Base-by-base conservation (phyloP, 352 stramenopile genomes). In the Pythium dissotocum region DNA sequence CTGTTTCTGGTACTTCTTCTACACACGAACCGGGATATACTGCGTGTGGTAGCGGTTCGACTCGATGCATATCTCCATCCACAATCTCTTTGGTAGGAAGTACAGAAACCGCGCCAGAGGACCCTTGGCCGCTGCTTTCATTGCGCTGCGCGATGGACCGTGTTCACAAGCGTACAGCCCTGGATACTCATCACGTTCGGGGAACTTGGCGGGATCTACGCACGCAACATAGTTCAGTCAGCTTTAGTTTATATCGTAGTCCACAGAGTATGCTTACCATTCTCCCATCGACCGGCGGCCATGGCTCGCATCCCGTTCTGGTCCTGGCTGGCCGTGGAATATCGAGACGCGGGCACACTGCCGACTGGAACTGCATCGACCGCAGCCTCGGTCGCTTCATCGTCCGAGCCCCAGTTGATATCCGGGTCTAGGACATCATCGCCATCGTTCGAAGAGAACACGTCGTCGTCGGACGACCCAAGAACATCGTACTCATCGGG, bases 21-120 rank as follows among this genome's bases (percentile, higher is more conserved):
- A 10, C 7, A 42, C 58, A n/a, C 24, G 21, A 21, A 18, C 28
- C 7, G 40, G 5, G 12, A 63, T 13, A 6, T 46, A 26, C 42
- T 63, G 42, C n/a, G n/a, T 16, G 38, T 42, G n/a, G 44, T 63
- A 63, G 4, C 30, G 7, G 28, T 63, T 56, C 10, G 24, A 46
- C 44, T 63, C 58, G 18, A 21, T 21, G 3, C 26, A 21, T 14
- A 63, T 63, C 44, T 56, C 24, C 9, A 10, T 4, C 58, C 58
- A 56, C 38, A 63, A 26, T 16, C 9, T 32, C 32, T 56, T 51
- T 32, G 58, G 40, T 16, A 54, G 13, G 44, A 63, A 63, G 30
- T 46, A 56, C 4, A 63, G 30, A 26, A 63, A 56, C 40, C 54
- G 5, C 9, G 16, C 58, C 16, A 63, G 28, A 24, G 58, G 58